phyloP scores from a whole-genome alignment of 192 early-diverging fungal genomes.

The Thamnidium elegans region DNA sequence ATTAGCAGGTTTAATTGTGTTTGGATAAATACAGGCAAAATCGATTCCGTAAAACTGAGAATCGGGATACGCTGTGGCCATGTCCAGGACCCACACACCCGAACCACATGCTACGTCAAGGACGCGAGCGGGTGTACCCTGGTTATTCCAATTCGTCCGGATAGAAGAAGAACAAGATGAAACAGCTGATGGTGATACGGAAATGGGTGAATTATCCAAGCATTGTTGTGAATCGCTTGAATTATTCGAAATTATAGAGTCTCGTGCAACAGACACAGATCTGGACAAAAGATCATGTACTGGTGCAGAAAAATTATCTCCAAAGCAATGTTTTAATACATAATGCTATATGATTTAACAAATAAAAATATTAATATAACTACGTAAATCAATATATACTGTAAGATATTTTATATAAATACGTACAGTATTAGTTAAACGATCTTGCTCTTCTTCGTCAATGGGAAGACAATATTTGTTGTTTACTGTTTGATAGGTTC shows the following conservation, averaged over 20 bases:
- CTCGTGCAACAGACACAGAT: slow-evolving; percentile 11
- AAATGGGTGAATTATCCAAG: neutral
- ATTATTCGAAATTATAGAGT: neutral
- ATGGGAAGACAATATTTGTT: slow-evolving; percentile 30
- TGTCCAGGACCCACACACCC: slow-evolving; percentile 35
- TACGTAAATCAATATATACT: no score
- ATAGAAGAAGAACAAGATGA: neutral
- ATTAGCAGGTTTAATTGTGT: slow-evolving; percentile 25
- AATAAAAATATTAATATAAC: neutral
- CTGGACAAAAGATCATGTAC: slow-evolving; percentile 10
- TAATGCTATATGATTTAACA: slow-evolving; percentile 3
- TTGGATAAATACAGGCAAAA: slow-evolving; percentile 30
- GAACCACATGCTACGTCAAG: slow-evolving; percentile 10
- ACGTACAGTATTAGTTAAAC: slow-evolving; percentile 26
- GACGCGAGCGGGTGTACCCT: slow-evolving; percentile 3
- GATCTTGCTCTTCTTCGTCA: slow-evolving; percentile 34
- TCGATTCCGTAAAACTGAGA: slow-evolving; percentile 36
- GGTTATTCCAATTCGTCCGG: neutral
- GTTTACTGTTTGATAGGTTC: slow-evolving; percentile 23
- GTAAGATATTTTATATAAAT: neutral
- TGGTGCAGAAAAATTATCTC: slow-evolving; percentile 27
- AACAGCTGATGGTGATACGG: neutral
- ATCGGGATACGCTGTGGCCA: slow-evolving; percentile 34
- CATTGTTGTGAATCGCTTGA: no score
- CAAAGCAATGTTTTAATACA: slow-evolving; percentile 20